Evolutionary conservation across 2,329 filamentous ascomycete genomes (phyloP).

Genomic region (Paracorniculantispora psalliotae): DNA sequence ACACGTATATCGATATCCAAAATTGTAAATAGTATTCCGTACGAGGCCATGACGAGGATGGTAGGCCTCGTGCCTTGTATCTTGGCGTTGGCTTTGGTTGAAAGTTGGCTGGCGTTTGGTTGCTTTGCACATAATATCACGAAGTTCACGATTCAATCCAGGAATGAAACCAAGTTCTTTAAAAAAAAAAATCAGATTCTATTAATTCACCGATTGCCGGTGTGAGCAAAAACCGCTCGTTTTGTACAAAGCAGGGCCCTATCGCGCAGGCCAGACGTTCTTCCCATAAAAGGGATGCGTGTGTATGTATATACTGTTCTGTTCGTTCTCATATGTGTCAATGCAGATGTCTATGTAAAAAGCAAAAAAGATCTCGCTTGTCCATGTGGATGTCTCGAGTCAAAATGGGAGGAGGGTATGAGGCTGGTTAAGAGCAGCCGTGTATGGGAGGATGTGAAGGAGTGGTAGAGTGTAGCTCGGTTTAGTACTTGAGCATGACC

Average conservation of each 20-base stretch:
- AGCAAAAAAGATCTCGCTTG: neutral
- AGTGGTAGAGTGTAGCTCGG: neutral
- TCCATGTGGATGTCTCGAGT: neutral
- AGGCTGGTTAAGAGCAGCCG: neutral
- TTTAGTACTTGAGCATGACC: constrained; percentile 3
- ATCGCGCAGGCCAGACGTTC: neutral
- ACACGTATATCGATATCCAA: too few relatives aligned
- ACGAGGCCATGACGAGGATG: neutral
- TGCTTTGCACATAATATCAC: too few relatives aligned
- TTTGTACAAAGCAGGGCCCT: neutral
- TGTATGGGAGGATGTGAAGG: neutral
- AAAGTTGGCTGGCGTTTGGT: too few relatives aligned
- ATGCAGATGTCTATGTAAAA: constrained; percentile 3
- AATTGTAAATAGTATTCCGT: neutral
- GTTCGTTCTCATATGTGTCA: neutral
- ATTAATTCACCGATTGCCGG: neutral
- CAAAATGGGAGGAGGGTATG: neutral
- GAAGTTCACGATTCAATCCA: too few relatives aligned
- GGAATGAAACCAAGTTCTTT: too few relatives aligned
- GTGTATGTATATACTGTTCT: neutral
- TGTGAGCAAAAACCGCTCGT: neutral
- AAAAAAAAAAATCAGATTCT: neutral
- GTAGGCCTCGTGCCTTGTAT: too few relatives aligned
- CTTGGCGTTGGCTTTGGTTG: too few relatives aligned
- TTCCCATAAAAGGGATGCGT: neutral